Evolutionary conservation across 2,329 filamentous ascomycete genomes (phyloP).

Genomic region (Fusarium brachygibbosum): DNA sequence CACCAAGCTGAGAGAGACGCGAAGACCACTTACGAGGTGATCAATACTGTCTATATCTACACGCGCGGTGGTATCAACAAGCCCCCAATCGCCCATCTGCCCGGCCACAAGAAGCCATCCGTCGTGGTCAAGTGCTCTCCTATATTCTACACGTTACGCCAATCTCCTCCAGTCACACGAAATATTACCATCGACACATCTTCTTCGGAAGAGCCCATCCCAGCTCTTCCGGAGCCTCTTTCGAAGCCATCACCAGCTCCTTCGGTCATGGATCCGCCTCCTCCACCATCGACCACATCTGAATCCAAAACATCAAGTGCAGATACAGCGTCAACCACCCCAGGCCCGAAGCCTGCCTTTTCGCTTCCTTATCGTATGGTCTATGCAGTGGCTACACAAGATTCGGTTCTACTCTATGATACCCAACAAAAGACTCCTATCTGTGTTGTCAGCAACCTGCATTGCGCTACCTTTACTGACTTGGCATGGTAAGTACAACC

Average conservation of each 20-base stretch:
- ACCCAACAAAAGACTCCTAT: constrained; percentile 96
- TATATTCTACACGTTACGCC: constrained; percentile 84
- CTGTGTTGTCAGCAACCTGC: constrained; percentile 95
- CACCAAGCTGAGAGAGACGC: constrained; percentile 74
- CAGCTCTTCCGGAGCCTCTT: constrained; percentile 85
- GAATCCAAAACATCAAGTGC: constrained; percentile 63
- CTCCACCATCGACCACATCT: constrained; percentile 66
- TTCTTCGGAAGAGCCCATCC: constrained; percentile 85
- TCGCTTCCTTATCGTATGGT: constrained; percentile 91
- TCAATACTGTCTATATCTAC: constrained; percentile 98
- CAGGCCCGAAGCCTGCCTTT: constrained; percentile 79
- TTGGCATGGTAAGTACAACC: constrained; percentile 80
- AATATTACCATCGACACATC: constrained; percentile 97
- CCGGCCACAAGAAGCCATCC: constrained; percentile 97
- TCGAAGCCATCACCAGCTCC: constrained; percentile 69
- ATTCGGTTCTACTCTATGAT: constrained; percentile 94
- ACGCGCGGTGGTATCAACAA: constrained; percentile 97
- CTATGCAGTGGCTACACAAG: constrained; percentile 96
- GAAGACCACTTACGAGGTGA: constrained; percentile 85
- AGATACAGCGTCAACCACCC: constrained; percentile 64
- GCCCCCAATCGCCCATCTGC: constrained; percentile 92
- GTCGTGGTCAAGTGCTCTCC: constrained; percentile 96
- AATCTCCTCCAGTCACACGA: constrained; percentile 76
- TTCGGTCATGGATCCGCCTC: constrained; percentile 87
- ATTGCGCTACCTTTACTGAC: constrained; percentile 98